Conservation (phyloP, 108 stramenopile species). For the Pseudonitzschia multiseries region DNA sequence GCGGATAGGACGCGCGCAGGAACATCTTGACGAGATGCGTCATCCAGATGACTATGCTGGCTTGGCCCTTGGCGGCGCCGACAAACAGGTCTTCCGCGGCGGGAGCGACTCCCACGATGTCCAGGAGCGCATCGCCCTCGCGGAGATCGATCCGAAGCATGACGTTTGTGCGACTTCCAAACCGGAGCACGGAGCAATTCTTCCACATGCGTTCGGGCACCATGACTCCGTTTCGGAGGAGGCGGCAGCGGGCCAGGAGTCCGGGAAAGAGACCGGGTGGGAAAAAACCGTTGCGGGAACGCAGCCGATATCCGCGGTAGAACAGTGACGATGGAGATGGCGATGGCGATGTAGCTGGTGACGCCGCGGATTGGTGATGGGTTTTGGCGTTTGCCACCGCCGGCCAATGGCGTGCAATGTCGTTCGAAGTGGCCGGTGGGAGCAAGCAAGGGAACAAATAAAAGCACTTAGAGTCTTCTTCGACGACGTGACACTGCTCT, state of each 20-base stretch:
- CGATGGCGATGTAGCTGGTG: no score
- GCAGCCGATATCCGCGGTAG: background rate
- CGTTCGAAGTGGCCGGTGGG: background rate
- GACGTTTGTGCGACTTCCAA: background rate
- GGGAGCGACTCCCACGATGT: background rate
- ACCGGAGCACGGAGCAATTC: background rate
- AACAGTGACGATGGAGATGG: background rate
- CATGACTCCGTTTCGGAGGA: background rate
- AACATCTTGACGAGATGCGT: background rate
- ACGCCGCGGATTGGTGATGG: background rate
- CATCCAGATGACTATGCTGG: background rate
- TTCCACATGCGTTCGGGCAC: background rate
- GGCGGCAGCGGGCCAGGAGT: background rate
- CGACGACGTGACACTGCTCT: background rate
- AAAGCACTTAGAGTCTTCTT: background rate
- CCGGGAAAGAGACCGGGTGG: conserved; percentile 3
- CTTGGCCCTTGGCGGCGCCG: conserved; percentile 8
- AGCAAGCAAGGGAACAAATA: conserved; percentile 1
- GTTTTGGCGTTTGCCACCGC: background rate
- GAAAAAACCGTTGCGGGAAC: background rate
- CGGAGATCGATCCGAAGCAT: conserved; percentile 3
- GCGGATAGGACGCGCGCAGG: background rate
- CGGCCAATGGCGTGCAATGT: background rate
- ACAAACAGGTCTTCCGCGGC: background rate
- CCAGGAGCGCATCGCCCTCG: conserved; percentile 1